Conservation (phyloP, 2,329 filamentous ascomycete genomes). For the Mollisiaceae sp. region DNA sequence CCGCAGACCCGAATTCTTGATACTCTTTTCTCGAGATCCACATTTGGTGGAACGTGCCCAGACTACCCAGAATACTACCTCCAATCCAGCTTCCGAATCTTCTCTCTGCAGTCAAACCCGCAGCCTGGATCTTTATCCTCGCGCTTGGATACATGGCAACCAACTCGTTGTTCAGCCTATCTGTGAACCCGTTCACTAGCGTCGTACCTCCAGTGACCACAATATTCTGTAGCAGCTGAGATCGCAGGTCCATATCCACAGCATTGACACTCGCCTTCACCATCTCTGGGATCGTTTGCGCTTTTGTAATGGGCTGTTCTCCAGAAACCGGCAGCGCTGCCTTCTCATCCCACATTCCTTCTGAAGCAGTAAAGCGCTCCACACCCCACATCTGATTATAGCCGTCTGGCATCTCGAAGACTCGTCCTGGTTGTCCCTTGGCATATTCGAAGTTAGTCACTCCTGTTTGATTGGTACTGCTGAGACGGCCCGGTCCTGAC, state of each 20-base stretch:
- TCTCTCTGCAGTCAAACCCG: conserved; percentile 84
- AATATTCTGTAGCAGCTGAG: conserved; percentile 83
- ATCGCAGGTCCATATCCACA: conserved; percentile 88
- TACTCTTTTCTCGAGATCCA: conserved; percentile 99
- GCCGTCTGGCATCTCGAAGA: conserved; percentile 97
- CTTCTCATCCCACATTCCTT: conserved; percentile 89
- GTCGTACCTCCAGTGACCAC: conserved; percentile 90
- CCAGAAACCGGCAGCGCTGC: conserved; percentile 64
- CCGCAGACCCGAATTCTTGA: conserved; percentile 87
- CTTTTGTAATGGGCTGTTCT: conserved; percentile 60
- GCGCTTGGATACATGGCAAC: conserved; percentile 81
- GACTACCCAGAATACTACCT: conserved; percentile 90
- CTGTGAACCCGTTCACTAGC: conserved; percentile 88
- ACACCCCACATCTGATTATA: conserved; percentile 94
- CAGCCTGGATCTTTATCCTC: conserved; percentile 86
- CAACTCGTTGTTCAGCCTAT: conserved; percentile 86
- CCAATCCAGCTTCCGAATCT: conserved; percentile 96
- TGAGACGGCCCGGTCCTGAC: conserved; percentile 76
- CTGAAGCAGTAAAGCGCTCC: conserved; percentile 84
- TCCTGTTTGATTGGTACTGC: conserved; percentile 53
- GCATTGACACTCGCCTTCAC: conserved; percentile 77
- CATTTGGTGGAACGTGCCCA: conserved; percentile 99
- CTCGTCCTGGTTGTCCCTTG: conserved; percentile 74
- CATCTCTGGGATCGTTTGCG: conserved; percentile 82
- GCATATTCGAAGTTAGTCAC: conserved; percentile 75